Percentiles rank a stretch among this genome's conserved stretches.
Evolutionary conservation across 306 rosid genomes (phyloP).

Genomic region (Biancaea sappan): DNA sequence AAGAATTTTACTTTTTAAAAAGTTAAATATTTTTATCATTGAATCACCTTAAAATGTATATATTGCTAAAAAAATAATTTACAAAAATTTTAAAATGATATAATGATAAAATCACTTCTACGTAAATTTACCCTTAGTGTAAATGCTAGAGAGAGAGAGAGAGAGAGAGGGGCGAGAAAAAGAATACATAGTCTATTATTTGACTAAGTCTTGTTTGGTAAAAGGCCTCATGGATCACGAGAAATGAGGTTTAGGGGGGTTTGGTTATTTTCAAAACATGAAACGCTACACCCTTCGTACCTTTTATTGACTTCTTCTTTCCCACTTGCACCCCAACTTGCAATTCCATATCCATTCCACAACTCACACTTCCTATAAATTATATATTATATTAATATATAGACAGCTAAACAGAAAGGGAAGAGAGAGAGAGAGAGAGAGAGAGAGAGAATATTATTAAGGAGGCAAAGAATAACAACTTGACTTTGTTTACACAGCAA

Average conservation of each 20-base stretch:
- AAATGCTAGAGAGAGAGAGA: not conserved
- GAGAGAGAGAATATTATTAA: constrained; percentile 4
- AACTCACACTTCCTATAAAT: constrained; percentile 2
- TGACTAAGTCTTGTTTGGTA: not conserved
- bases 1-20: no score
- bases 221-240: constrained; percentile 26
- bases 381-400: not conserved
- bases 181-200: not conserved
- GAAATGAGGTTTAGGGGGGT: not conserved
- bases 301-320: no score
- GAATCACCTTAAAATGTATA: no score
- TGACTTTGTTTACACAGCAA: constrained; percentile 48
- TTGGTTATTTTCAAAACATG: constrained; percentile 22
- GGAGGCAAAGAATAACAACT: constrained; percentile 44
- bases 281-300: constrained; percentile 18
- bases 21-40: no score
- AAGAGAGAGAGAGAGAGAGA: not conserved
- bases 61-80: no score
- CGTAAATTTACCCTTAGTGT: no score
- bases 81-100: no score
- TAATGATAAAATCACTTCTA: no score
- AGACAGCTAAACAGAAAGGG: not conserved
- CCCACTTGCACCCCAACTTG: constrained; percentile 72
- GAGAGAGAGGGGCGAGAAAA: not conserved
- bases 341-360: constrained; percentile 22